These are phyloP conservation scores for Elymus sibiricus DNA, from an alignment of 176 grass and related monocot species.

Conservation along the genomic window DNA sequence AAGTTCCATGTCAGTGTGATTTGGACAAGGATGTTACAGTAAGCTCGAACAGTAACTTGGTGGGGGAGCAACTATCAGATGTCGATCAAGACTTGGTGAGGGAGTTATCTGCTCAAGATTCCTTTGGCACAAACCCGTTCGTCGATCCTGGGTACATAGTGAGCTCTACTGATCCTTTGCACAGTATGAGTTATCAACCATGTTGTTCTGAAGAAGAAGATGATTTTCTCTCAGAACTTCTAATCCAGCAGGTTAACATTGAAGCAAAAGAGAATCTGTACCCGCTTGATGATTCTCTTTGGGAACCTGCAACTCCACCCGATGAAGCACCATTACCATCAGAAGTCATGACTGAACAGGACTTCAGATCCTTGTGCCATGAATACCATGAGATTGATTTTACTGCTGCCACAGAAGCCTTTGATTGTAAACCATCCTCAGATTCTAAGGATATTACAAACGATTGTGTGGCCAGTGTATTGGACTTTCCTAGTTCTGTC, in stretches of 20 bases:
- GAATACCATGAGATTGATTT: constrained; percentile 45
- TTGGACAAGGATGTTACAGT: constrained; percentile 25
- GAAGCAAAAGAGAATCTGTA: constrained; percentile 26
- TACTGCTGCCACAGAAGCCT: constrained; percentile 16
- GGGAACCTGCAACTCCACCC: constrained; percentile 63
- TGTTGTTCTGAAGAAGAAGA: constrained; percentile 45
- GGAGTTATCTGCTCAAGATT: constrained; percentile 42
- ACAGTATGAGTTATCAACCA: constrained; percentile 16
- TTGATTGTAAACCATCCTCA: constrained; percentile 35
- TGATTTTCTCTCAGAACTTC: constrained; percentile 48
- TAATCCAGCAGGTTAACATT: constrained; percentile 31
- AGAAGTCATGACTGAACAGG: constrained; percentile 51
- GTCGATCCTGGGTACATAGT: constrained; percentile 29
- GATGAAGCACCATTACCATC: constrained; percentile 47
- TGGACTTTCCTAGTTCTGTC: neutral
- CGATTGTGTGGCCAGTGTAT: constrained; percentile 27
- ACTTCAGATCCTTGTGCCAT: constrained; percentile 46
- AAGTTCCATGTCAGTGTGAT: constrained; percentile 21
- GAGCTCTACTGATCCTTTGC: constrained; percentile 17
- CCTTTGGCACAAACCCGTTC: constrained; percentile 41
- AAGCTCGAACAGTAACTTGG: constrained; percentile 11
- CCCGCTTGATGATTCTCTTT: constrained; percentile 50
- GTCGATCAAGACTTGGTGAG: constrained; percentile 12
- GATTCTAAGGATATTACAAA: constrained; percentile 31
- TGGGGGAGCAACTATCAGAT: constrained; percentile 26